Conservation (phyloP, 2,329 filamentous ascomycete genomes). For the Aureobasidium vineae region DNA sequence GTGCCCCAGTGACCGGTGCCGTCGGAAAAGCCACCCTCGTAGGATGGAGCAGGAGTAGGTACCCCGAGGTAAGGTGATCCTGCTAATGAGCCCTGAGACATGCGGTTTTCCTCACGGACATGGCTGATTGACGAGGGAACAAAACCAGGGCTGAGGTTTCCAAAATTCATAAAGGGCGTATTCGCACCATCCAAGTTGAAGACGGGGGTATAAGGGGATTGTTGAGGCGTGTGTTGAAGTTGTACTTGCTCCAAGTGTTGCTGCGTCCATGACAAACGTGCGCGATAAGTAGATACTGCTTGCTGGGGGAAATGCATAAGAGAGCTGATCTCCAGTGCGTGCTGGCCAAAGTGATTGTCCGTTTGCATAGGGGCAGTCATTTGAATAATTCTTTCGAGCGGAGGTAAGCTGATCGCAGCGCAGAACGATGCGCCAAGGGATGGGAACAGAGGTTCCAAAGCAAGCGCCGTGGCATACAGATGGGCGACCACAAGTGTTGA, state of each 20-base stretch:
- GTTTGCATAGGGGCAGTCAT: conserved; percentile 66
- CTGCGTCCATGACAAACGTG: conserved; percentile 41
- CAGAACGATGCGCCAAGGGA: conserved; percentile 86
- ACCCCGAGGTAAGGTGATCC: conserved; percentile 47
- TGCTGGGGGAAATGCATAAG: conserved; percentile 50
- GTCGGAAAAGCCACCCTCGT: conserved; percentile 33
- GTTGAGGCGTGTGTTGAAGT: conserved; percentile 37
- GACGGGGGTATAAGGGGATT: conserved; percentile 39
- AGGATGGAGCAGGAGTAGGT: conserved; percentile 34
- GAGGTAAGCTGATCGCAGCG: conserved; percentile 64
- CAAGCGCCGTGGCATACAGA: conserved; percentile 84
- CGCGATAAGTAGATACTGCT: conserved; percentile 45
- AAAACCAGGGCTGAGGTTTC: conserved; percentile 52
- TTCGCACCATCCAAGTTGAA: conserved; percentile 44
- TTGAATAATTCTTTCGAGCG: conserved; percentile 82
- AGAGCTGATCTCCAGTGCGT: conserved; percentile 45
- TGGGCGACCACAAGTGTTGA: conserved; percentile 83
- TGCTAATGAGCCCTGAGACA: conserved; percentile 35
- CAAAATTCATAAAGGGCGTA: conserved; percentile 40
- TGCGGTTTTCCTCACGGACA: conserved; percentile 29
- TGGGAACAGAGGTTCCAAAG: conserved; percentile 87
- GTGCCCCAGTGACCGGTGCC: conserved; percentile 37
- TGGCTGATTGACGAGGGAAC: conserved; percentile 44
- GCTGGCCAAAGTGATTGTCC: conserved; percentile 43
- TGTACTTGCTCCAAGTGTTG: conserved; percentile 40